Percentiles rank a stretch among this genome's conserved stretches.
phyloP scores from a whole-genome alignment of 352 stramenopile genomes.

The Phytophthora multivora region DNA sequence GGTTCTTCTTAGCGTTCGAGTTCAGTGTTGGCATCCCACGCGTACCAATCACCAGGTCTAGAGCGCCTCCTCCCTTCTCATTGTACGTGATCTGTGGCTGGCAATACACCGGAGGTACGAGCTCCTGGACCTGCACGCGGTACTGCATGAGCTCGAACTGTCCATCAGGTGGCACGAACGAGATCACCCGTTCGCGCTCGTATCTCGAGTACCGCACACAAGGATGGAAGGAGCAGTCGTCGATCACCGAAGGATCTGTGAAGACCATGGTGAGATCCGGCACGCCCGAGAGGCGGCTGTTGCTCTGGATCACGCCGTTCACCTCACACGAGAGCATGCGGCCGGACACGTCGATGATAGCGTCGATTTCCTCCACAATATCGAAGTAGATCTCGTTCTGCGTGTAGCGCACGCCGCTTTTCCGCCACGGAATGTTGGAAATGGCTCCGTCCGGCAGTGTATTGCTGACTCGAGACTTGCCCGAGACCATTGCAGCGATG shows the following conservation, averaged over 20 bases:
- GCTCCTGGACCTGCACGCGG: conserved; percentile 81
- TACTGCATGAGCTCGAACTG: conserved; percentile 95
- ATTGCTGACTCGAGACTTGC: conserved; percentile 92
- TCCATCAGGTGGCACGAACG: conserved; percentile 98
- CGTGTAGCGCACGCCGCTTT: conserved; percentile 95
- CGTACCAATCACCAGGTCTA: conserved; percentile 78
- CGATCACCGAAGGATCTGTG: conserved; percentile 95
- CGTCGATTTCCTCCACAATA: conserved; percentile 98
- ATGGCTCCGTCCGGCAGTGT: conserved; percentile 92
- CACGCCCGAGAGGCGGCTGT: conserved; percentile 96
- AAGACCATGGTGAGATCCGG: conserved; percentile 97
- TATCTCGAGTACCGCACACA: conserved; percentile 97
- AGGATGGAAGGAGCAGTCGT: conserved; percentile 98
- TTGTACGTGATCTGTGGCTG: conserved; percentile 88
- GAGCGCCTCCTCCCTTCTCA: conserved; percentile 64
- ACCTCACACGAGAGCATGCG: conserved; percentile 95
- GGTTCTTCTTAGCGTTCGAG: conserved; percentile 79
- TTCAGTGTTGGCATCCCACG: conserved; percentile 79
- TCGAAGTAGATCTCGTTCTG: conserved; percentile 99
- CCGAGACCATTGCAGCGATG: conserved; percentile 89
- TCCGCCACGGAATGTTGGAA: conserved; percentile 97
- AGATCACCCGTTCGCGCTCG: conserved; percentile 96
- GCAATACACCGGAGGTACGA: conserved; percentile 89
- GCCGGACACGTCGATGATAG: conserved; percentile 93
- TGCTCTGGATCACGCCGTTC: conserved; percentile 94